Conservation (phyloP, 2,329 filamentous ascomycete species). For the Xylaria arbuscula region DNA sequence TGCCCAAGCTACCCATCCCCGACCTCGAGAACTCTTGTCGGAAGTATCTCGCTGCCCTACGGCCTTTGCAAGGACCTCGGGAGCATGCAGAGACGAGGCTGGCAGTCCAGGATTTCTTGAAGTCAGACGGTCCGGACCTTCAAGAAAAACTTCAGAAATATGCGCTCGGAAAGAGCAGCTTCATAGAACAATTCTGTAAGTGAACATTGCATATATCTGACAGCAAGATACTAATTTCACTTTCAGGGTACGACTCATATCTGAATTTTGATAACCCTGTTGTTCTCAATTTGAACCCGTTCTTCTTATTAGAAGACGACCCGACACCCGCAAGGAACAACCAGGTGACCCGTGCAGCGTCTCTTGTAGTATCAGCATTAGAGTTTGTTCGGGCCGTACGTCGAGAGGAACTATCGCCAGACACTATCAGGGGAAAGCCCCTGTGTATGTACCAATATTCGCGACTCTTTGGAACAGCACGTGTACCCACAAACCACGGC, state of each 20-base stretch:
- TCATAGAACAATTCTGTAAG: conserved; percentile 98
- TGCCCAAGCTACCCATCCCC: conserved; percentile 93
- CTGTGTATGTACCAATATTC: conserved; percentile 99
- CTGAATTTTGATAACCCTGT: conserved; percentile 98
- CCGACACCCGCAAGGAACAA: conserved; percentile 96
- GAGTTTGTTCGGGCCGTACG: conserved; percentile 93
- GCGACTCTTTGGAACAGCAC: conserved; percentile 90
- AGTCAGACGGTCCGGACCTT: conserved; percentile 81
- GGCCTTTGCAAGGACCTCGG: conserved; percentile 80
- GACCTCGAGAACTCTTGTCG: conserved; percentile 82
- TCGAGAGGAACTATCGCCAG: conserved; percentile 90
- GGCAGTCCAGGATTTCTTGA: conserved; percentile 85
- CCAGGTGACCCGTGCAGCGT: conserved; percentile 93
- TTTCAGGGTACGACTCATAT: conserved; percentile 95
- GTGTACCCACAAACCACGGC: conserved; percentile 92
- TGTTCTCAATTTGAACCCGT: conserved; percentile 96
- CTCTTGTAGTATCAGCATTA: conserved; percentile 87
- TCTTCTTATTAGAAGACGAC: conserved; percentile 97
- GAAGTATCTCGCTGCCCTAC: conserved; percentile 82
- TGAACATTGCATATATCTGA: conserved; percentile 39
- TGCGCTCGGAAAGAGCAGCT: conserved; percentile 89
- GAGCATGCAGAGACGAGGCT: conserved; percentile 86
- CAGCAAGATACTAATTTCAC: conserved; percentile 35
- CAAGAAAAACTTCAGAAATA: conserved; percentile 93
- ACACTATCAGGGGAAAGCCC: conserved; percentile 83